Conservation (phyloP, 2,329 filamentous ascomycete genomes). For the Fusarium sp. region DNA sequence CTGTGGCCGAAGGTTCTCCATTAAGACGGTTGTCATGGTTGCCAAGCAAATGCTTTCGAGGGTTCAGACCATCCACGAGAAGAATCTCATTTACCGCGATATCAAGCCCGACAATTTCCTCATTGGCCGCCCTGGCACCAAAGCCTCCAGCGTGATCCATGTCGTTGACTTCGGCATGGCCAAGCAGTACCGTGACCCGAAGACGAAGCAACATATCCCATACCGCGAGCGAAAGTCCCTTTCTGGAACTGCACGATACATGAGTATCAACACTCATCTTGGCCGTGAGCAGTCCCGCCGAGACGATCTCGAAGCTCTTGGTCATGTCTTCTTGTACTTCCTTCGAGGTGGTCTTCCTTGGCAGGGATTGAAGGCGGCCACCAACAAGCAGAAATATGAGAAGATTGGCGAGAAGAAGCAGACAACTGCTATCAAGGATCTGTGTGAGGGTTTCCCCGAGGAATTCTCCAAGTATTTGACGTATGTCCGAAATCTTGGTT, state of each 20-base stretch:
- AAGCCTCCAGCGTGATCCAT: conserved; percentile 97
- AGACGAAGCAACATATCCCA: conserved; percentile 98
- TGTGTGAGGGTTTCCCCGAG: conserved; percentile 95
- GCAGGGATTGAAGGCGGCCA: conserved; percentile 78
- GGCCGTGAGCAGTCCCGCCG: conserved; percentile 95
- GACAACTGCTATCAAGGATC: conserved; percentile 94
- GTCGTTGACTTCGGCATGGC: conserved; percentile 99
- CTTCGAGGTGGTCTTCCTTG: conserved; percentile 75
- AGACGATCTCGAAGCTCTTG: conserved; percentile 91
- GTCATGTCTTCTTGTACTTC: conserved; percentile 81
- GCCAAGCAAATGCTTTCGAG: conserved; percentile 98
- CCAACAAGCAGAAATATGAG: conserved; percentile 97
- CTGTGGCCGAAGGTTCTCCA: conserved; percentile 92
- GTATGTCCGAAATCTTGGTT: conserved; percentile 96
- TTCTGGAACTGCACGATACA: conserved; percentile 96
- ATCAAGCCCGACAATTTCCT: conserved; percentile 99
- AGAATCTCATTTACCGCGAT: conserved; percentile 98
- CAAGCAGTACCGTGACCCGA: conserved; percentile 98
- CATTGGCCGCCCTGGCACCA: conserved; percentile 90
- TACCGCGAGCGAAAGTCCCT: conserved; percentile 97
- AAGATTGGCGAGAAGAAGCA: conserved; percentile 99
- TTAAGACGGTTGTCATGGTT: conserved; percentile 99
- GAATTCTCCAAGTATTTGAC: conserved; percentile 98
- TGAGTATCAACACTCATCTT: conserved; percentile 99
- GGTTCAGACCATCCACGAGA: conserved; percentile 94